Evolutionary conservation across 805 yeast species (phyloP).

Genomic region (Scheffersomyces amazonensis): DNA sequence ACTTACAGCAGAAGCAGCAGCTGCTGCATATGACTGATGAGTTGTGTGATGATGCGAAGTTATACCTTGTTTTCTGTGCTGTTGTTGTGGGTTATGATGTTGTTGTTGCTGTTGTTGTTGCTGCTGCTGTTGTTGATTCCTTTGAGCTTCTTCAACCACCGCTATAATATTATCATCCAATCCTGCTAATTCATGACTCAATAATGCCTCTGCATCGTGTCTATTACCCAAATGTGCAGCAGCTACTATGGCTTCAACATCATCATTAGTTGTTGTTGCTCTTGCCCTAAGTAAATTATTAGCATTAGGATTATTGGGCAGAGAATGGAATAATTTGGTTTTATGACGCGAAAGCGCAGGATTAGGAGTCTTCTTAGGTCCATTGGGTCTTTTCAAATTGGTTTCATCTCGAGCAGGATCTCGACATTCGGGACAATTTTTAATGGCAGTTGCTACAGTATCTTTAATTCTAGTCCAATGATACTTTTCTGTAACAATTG

Average conservation of each 20-base stretch:
- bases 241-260: slow-evolving; percentile 34
- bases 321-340: slow-evolving; percentile 13
- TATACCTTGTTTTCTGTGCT: slow-evolving; percentile 6
- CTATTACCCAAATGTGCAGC: slow-evolving; percentile 23
- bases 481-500: slow-evolving; percentile 71
- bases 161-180: slow-evolving; percentile 51
- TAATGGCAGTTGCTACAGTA: slow-evolving; percentile 76
- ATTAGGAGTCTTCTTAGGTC: slow-evolving; percentile 14
- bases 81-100: slow-evolving; percentile 32
- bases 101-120: slow-evolving; percentile 23
- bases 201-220: slow-evolving; percentile 27
- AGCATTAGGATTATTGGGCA: slow-evolving; percentile 19
- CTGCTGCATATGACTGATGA: slow-evolving; percentile 9
- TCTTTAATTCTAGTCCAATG: slow-evolving; percentile 92
- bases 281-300: slow-evolving; percentile 17
- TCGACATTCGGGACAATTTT: slow-evolving; percentile 73
- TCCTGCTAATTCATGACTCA: slow-evolving; percentile 40
- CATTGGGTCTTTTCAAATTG: slow-evolving; percentile 10
- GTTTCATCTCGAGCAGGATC: slow-evolving; percentile 32
- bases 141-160: slow-evolving; percentile 58
- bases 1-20: slow-evolving; percentile 5
- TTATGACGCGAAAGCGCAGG: not conserved
- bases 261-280: slow-evolving; percentile 11
- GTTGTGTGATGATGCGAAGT: slow-evolving; percentile 1
- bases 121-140: slow-evolving; percentile 27